A percentile compares a stretch with the other conserved stretches of the same genome.
Conservation (phyloP, 495 filamentous ascomycete genomes). For the Xylaria acuta region DNA sequence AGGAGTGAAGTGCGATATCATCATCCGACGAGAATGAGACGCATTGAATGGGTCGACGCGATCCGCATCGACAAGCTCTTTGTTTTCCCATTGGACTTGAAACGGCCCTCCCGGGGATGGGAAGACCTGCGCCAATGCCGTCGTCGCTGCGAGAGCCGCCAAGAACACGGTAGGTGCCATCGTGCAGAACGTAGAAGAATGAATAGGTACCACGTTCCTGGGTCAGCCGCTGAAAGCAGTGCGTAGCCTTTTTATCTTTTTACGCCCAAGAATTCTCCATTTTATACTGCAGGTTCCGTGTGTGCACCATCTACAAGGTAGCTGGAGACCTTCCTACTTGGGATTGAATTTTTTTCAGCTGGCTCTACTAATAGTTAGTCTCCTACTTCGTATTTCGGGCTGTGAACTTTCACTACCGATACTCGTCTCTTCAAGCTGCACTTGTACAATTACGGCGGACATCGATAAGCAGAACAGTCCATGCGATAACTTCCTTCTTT, state of each 20-base stretch:
- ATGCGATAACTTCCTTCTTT: background rate
- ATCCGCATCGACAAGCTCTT: slow-evolving; percentile 13
- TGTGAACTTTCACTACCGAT: background rate
- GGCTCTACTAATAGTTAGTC: background rate
- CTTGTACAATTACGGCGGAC: background rate
- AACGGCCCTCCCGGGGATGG: slow-evolving; percentile 4
- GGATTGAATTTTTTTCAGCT: slow-evolving; percentile 21
- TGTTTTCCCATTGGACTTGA: slow-evolving; percentile 20
- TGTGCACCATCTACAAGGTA: background rate
- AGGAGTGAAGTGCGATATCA: slow-evolving; percentile 20
- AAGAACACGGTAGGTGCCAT: slow-evolving; percentile 5
- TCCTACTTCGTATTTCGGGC: slow-evolving; percentile 6
- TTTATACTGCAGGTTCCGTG: background rate
- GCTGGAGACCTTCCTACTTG: slow-evolving; percentile 20
- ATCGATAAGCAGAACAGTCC: background rate
- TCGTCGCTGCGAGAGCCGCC: slow-evolving; percentile 10
- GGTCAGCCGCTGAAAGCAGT: background rate
- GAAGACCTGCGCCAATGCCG: slow-evolving; percentile 16
- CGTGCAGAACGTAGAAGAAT: background rate
- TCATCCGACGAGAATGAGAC: slow-evolving; percentile 18
- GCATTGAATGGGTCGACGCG: slow-evolving; percentile 23
- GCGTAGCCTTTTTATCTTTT: background rate
- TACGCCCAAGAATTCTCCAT: background rate
- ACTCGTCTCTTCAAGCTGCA: background rate
- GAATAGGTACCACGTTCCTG: background rate